These are phyloP conservation scores for Malassezia nana DNA, from an alignment of 1,284 basidiomycete genomes.

Conservation along the genomic window DNA sequence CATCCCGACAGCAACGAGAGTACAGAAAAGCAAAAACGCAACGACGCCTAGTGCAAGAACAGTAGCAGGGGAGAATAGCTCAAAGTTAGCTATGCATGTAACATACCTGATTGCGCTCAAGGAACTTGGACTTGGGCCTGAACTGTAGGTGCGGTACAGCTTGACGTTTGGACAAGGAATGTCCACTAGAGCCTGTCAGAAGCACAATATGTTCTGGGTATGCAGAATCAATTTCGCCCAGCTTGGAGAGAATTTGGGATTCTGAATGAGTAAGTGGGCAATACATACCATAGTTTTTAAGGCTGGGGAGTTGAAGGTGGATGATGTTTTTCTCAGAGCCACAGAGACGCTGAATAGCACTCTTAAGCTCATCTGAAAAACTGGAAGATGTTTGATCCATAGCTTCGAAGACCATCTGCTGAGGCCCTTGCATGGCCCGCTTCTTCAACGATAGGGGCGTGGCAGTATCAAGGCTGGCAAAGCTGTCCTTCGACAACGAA, in stretches of 20 bases:
- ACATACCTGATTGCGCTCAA: slow-evolving; percentile 10
- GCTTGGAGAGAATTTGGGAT: neutral
- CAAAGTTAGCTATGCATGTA: neutral
- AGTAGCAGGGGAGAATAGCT: slow-evolving; percentile 12
- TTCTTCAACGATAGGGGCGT: slow-evolving; percentile 1
- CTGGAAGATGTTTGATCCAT: slow-evolving; percentile 6
- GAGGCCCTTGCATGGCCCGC: slow-evolving; percentile 5
- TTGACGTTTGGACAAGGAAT: neutral
- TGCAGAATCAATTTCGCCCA: slow-evolving; percentile 2
- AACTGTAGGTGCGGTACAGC: neutral
- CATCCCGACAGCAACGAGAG: slow-evolving; percentile 5
- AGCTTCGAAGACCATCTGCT: slow-evolving; percentile 8
- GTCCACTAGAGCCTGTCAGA: neutral
- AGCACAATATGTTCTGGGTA: slow-evolving; percentile 13
- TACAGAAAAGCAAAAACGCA: slow-evolving; percentile 14
- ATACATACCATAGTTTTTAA: neutral
- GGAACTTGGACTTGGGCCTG: slow-evolving; percentile 5
- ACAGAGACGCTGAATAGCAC: neutral
- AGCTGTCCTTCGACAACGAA: slow-evolving; percentile 1
- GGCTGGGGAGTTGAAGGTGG: neutral
- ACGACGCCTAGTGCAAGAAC: slow-evolving; percentile 10
- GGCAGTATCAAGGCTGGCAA: neutral
- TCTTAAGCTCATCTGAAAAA: slow-evolving; percentile 6
- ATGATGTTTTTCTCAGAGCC: neutral
- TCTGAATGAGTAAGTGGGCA: neutral